Evolutionary conservation across 371 early-diverging fungal species (phyloP).

Genomic region (Apophysomyces trapeziformis): DNA sequence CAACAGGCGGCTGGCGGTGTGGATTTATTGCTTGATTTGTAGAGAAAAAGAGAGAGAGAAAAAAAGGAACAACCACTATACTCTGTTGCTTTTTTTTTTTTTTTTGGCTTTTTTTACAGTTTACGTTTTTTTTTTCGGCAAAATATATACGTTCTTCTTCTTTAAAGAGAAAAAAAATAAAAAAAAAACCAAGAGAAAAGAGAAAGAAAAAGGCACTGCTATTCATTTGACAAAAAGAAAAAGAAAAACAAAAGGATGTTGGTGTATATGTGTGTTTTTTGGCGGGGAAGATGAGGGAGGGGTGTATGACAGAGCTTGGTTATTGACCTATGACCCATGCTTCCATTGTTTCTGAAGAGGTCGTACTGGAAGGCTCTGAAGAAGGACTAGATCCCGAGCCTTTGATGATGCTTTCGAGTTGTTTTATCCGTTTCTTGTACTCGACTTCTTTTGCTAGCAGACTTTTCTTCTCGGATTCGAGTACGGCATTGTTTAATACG

Average conservation of each 20-base stretch:
- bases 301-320: neutral
- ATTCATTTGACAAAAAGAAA: too few species aligned
- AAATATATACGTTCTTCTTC: too few species aligned
- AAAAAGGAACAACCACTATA: neutral
- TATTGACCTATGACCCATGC: conserved; percentile 6
- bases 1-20: conserved; percentile 36
- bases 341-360: neutral
- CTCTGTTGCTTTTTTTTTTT: neutral
- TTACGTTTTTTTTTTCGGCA: too few species aligned
- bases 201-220: too few species aligned
- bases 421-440: conserved; percentile 67
- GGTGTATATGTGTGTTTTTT: too few species aligned
- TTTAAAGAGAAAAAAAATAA: too few species aligned
- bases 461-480: conserved; percentile 71
- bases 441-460: conserved; percentile 68
- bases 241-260: too few species aligned
- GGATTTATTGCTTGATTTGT: conserved; percentile 37
- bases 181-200: too few species aligned
- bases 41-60: conserved; percentile 13
- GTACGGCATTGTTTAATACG: conserved; percentile 67
- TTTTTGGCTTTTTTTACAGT: neutral
- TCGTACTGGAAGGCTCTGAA: neutral
- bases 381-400: neutral
- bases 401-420: conserved; percentile 53
- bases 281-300: neutral